Percentiles rank a stretch among this genome's conserved stretches.
phyloP scores from a whole-genome alignment of 2,329 filamentous ascomycete genomes.

The Arthrinium puccinioides region DNA sequence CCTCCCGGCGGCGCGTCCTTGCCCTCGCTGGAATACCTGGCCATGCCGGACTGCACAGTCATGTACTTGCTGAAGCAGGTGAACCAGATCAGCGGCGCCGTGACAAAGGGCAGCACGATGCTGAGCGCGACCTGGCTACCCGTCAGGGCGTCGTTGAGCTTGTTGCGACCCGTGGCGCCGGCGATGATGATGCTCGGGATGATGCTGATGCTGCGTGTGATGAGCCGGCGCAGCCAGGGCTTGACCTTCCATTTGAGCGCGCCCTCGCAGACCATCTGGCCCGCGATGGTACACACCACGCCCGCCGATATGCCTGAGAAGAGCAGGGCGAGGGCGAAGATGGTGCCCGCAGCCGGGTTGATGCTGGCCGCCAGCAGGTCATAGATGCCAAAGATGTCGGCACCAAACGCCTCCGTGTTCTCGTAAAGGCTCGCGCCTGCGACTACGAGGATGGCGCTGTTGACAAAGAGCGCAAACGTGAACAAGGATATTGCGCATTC shows the following conservation, averaged over 20 bases:
- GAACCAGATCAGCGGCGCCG: constrained; percentile 77
- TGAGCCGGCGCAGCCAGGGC: constrained; percentile 71
- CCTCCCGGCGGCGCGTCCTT: constrained; percentile 11
- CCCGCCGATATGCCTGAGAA: constrained; percentile 76
- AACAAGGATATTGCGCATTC: constrained; percentile 69
- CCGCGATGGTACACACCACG: constrained; percentile 82
- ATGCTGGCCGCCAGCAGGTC: constrained; percentile 61
- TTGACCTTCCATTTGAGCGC: constrained; percentile 66
- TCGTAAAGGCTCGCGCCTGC: constrained; percentile 70
- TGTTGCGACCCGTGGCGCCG: constrained; percentile 64
- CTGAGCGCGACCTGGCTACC: constrained; percentile 73
- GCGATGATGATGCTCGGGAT: constrained; percentile 79
- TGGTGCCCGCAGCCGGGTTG: constrained; percentile 66
- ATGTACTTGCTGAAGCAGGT: constrained; percentile 75
- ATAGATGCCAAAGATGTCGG: constrained; percentile 81
- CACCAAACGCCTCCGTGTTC: constrained; percentile 51
- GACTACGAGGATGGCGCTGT: constrained; percentile 74
- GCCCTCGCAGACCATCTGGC: constrained; percentile 83
- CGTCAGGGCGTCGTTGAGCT: constrained; percentile 64
- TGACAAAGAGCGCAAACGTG: constrained; percentile 79
- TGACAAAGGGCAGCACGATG: constrained; percentile 75
- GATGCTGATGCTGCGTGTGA: constrained; percentile 75
- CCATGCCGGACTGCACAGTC: constrained; percentile 51
- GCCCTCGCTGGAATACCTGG: constrained; percentile 24
- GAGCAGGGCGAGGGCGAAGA: constrained; percentile 78